These are phyloP conservation scores for Zasmidium citrigriseum DNA, from an alignment of 2,329 filamentous ascomycete species.

Conservation along the genomic window DNA sequence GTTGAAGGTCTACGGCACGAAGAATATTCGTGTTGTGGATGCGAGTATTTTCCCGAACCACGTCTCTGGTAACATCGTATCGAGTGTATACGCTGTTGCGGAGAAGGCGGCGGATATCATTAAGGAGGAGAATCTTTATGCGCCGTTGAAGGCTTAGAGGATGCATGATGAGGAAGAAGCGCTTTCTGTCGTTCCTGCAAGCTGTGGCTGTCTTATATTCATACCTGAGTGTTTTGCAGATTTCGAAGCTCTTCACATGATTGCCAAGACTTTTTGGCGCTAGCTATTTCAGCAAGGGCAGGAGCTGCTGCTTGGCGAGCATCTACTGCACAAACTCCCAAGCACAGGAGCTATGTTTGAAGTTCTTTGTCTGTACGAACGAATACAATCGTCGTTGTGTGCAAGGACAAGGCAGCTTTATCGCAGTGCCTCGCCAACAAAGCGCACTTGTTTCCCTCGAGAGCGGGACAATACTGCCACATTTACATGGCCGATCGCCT, in stretches of 20 bases:
- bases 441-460: neutral
- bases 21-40: constrained; percentile 41
- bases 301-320: too few species aligned
- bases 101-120: constrained; percentile 37
- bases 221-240: neutral
- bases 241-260: neutral
- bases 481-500: neutral
- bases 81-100: constrained; percentile 33
- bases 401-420: neutral
- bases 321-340: neutral
- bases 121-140: constrained; percentile 31
- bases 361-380: neutral
- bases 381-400: neutral
- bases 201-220: too few species aligned
- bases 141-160: constrained; percentile 12
- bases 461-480: neutral
- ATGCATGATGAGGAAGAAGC: neutral
- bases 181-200: too few species aligned
- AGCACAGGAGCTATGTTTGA: neutral
- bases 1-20: constrained; percentile 40
- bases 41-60: constrained; percentile 36
- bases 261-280: neutral
- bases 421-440: neutral
- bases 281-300: too few species aligned
- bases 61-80: constrained; percentile 31